phyloP scores from a whole-genome alignment of 129 eudicot species.

The Logfia minima region DNA sequence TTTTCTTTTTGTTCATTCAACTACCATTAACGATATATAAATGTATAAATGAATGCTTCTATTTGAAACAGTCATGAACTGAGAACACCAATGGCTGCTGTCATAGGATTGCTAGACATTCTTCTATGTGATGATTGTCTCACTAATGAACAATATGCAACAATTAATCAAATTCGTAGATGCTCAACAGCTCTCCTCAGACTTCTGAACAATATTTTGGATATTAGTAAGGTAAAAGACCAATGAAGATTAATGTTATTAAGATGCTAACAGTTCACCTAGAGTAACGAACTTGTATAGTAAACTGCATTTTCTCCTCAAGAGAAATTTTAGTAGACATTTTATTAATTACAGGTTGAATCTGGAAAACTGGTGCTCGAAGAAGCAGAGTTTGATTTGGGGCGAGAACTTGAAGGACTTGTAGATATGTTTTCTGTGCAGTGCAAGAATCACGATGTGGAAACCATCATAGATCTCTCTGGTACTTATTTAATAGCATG shows the following conservation, averaged over 20 bases:
- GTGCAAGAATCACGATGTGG: conserved; percentile 87
- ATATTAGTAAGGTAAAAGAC: conserved; percentile 79
- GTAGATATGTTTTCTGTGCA: conserved; percentile 94
- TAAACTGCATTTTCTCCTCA: background rate
- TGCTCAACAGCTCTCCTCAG: conserved; percentile 89
- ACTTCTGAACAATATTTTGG: conserved; percentile 97
- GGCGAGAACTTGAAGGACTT: conserved; percentile 96
- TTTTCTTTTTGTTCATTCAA: conserved; percentile 3
- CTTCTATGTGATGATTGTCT: conserved; percentile 84
- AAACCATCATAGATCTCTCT: conserved; percentile 84
- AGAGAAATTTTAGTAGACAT: conserved; percentile 5
- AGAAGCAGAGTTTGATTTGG: conserved; percentile 78
- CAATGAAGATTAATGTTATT: background rate
- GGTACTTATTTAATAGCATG: conserved; percentile 42
- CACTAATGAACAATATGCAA: conserved; percentile 72
- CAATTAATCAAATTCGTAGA: conserved; percentile 86
- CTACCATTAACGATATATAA: background rate
- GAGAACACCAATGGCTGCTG: conserved; percentile 99
- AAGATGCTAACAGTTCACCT: background rate
- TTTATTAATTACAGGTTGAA: conserved; percentile 60
- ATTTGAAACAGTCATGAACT: conserved; percentile 75
- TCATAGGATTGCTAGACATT: conserved; percentile 94
- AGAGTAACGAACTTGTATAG: background rate
- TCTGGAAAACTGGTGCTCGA: conserved; percentile 93
- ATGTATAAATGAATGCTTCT: background rate